These are phyloP conservation scores for Poa annua DNA, from an alignment of 176 grass and related monocot species.

Conservation along the genomic window DNA sequence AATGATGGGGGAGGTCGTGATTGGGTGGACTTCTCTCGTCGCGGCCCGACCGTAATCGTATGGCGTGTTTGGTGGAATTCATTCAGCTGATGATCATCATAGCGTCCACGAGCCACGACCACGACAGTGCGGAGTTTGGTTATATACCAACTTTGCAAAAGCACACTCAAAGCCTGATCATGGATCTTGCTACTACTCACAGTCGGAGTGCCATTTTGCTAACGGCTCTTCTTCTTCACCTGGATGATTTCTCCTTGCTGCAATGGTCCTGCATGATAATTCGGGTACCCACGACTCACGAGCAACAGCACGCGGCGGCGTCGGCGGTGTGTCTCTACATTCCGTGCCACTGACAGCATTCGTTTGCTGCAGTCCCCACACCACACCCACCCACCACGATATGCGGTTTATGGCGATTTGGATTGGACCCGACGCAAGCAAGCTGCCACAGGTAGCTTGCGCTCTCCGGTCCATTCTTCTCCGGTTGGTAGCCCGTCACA, in stretches of 20 bases:
- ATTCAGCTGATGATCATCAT: background rate
- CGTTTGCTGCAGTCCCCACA: background rate
- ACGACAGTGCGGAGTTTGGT: background rate
- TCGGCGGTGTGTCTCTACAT: conserved; percentile 36
- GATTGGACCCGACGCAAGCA: conserved; percentile 53
- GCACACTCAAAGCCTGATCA: background rate
- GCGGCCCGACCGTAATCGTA: background rate
- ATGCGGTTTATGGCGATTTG: conserved; percentile 28
- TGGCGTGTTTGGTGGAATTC: background rate
- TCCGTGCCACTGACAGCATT: conserved; percentile 45
- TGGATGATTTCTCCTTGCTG: background rate
- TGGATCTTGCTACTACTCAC: background rate
- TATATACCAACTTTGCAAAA: background rate
- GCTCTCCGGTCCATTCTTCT: background rate
- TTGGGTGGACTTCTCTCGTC: conserved; percentile 25
- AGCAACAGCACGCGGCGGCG: background rate
- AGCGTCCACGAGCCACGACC: too few species aligned
- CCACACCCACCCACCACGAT: background rate
- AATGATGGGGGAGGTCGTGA: background rate
- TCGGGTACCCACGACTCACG: conserved; percentile 7
- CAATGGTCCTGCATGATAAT: conserved; percentile 4
- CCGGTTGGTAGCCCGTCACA: conserved; percentile 48
- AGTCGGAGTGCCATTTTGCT: background rate
- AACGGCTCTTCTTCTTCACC: conserved; percentile 21
- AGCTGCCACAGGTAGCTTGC: conserved; percentile 12